phyloP scores from a whole-genome alignment of 2,329 filamentous ascomycete genomes.

The Byssochlamys sp. region DNA sequence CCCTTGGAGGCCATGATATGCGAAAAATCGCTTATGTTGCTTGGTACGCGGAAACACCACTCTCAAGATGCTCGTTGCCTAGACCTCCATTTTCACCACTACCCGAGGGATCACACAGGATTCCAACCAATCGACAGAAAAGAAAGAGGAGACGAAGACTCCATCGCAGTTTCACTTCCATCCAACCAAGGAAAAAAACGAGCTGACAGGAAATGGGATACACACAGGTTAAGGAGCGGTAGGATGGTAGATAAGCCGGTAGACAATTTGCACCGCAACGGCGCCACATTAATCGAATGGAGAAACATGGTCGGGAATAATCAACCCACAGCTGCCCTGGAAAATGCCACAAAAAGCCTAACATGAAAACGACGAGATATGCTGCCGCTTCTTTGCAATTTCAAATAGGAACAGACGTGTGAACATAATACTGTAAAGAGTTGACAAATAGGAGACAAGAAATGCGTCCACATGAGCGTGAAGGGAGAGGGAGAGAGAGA shows the following conservation, averaged over 20 bases:
- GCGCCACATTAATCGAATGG: not conserved
- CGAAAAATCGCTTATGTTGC: not conserved
- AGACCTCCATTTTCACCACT: not conserved
- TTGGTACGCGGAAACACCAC: not conserved
- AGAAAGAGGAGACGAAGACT: not conserved
- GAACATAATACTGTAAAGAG: not conserved
- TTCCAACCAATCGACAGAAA: not conserved
- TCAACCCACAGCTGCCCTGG: not conserved
- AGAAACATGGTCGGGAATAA: not conserved
- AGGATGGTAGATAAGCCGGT: not conserved
- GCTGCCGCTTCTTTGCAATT: slow-evolving; percentile 2
- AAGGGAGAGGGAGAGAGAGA: not conserved
- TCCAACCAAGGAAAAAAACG: not conserved
- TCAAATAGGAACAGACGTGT: slow-evolving; percentile 1
- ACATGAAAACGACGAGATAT: not conserved
- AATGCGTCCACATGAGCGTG: slow-evolving; percentile 1
- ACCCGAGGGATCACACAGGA: not conserved
- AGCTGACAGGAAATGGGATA: not conserved
- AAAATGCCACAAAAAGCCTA: not conserved
- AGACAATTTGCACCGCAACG: not conserved
- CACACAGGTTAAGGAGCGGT: not conserved
- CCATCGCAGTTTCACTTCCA: not conserved
- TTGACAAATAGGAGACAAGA: not conserved
- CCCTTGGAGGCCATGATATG: not conserved
- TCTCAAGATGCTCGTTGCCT: not conserved